Evolutionary conservation across 2,329 filamentous ascomycete species (phyloP).

Genomic region (Hymenoscyphus infarciens): DNA sequence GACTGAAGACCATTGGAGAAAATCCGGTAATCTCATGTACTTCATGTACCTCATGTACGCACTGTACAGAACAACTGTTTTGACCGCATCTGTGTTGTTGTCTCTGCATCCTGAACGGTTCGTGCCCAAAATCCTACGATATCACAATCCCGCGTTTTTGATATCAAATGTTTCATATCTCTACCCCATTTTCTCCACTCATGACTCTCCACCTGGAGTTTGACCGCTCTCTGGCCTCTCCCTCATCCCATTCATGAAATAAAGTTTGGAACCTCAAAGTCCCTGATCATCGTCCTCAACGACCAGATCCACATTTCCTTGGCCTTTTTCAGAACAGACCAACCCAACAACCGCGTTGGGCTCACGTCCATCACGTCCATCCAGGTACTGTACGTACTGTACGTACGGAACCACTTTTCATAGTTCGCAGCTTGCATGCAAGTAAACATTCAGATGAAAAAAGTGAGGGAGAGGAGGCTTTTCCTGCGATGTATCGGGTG

Average conservation of each 20-base stretch:
- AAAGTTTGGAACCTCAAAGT: not conserved
- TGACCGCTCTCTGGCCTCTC: not conserved
- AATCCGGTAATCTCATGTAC: not conserved
- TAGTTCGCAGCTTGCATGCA: too few relatives aligned
- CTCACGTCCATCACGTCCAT: too few relatives aligned
- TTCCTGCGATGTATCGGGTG: not conserved
- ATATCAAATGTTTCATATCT: not conserved
- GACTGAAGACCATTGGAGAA: not conserved
- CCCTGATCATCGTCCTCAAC: too few relatives aligned
- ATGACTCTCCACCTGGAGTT: not conserved
- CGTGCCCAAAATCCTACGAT: not conserved
- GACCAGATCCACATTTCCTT: too few relatives aligned
- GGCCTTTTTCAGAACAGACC: too few relatives aligned
- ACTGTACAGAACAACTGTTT: not conserved
- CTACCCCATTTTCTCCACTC: not conserved
- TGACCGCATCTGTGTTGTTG: too few relatives aligned
- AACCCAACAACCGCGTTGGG: too few relatives aligned
- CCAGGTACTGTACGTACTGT: too few relatives aligned
- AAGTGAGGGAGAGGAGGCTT: too few relatives aligned
- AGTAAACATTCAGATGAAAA: too few relatives aligned
- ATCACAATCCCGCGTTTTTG: too few relatives aligned
- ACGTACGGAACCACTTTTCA: too few relatives aligned
- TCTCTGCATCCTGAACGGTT: not conserved
- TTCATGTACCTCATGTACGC: not conserved
- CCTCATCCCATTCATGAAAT: not conserved